Evolutionary conservation across 495 filamentous ascomycete species (phyloP), one percentile per base, ranked within the genome.

Genomic region (Hyaloscypha bicolor): DNA sequence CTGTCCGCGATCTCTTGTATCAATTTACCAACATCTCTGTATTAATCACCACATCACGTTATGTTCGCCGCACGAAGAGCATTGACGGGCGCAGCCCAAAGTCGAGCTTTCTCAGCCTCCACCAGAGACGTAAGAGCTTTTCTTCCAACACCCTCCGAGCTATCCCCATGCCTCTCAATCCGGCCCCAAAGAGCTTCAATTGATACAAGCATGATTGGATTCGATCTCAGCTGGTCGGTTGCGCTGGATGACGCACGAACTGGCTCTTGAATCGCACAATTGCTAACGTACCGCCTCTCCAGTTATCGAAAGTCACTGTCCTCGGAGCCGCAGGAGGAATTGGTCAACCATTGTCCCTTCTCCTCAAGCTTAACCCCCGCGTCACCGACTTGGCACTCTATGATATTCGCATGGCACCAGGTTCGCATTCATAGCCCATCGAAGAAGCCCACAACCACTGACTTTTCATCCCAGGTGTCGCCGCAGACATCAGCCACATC

Each of bases 281-380:
- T 62, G 73, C 81, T 86, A 72, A 82, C 64, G 65, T 39, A 62
- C 55, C 69, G 58, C 55, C 11, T 42, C 22, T 71, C 56, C 79
- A 99, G 95, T 87, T 92, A 77, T 94, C 93, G 78, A 97, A 97
- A 87, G 95, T 99, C 72, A 88, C 93, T 74, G 93, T 99, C 64
- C 90, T 98, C 74, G 95, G 95, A 82, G 95, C 94, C 71, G 90
- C 90, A 77, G 95, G 95, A 82, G 95, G 95, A 78, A 99, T 99
- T 82, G 95, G 95, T 76, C 95, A 99, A 86, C 95, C 95, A 75
- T 82, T 99, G 70, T 99, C 95, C 60, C 90, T 99, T 62, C 90
- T 99, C 73, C 85, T 99, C 78, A 99, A 99, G 90, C 88, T 97
- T 79, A 98, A 98, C 89, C 94, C 93, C 68, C 82, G 91, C 76